phyloP scores from a whole-genome alignment of 345 rosid genomes.

The Lepidium africanum region DNA sequence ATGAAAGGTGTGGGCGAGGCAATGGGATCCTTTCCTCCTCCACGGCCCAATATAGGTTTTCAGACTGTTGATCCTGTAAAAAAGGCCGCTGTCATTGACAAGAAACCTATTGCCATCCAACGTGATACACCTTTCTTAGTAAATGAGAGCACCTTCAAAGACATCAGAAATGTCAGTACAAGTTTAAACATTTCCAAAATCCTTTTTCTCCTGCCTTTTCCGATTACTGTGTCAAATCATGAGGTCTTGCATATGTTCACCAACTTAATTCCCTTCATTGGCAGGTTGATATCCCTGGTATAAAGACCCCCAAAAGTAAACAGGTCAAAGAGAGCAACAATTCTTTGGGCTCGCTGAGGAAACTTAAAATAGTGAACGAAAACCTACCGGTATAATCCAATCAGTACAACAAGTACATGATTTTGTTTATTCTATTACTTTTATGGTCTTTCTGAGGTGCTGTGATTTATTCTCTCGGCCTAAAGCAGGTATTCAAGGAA shows the following conservation, averaged over 20 bases:
- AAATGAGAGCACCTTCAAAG: conserved; percentile 40
- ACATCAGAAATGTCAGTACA: conserved; percentile 51
- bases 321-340: conserved; percentile 38
- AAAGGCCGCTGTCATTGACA: conserved; percentile 41
- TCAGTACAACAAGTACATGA: not conserved
- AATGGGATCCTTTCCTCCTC: conserved; percentile 34
- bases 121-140: conserved; percentile 31
- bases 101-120: conserved; percentile 34
- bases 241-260: conserved; percentile 1
- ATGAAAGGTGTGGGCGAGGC: conserved; percentile 37
- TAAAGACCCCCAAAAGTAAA: conserved; percentile 55
- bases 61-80: conserved; percentile 43
- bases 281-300: conserved; percentile 53
- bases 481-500: conserved; percentile 63
- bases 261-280: conserved; percentile 20
- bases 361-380: conserved; percentile 75
- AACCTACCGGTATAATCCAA: conserved; percentile 50
- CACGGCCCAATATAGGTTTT: conserved; percentile 35
- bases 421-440: not conserved
- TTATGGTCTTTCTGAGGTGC: conserved; percentile 4
- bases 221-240: not conserved
- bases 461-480: not conserved
- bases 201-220: not conserved
- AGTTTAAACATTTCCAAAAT: not conserved
- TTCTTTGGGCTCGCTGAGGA: conserved; percentile 33